These are phyloP conservation scores for Colletotrichum simmondsii DNA, from an alignment of 2,329 filamentous ascomycete species.

Conservation along the genomic window DNA sequence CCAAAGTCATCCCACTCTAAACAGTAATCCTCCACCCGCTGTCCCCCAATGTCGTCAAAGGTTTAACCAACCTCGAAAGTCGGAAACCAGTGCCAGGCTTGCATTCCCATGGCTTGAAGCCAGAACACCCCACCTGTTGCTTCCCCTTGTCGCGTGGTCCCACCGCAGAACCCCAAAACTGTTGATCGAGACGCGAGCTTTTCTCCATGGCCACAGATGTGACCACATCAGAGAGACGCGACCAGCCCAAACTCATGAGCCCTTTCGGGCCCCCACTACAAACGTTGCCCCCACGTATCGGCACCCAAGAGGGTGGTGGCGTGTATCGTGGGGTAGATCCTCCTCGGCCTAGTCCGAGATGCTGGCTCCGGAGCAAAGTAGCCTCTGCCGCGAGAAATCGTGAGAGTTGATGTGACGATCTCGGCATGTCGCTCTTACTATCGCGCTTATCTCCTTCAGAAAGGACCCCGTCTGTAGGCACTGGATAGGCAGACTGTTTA, in stretches of 20 bases:
- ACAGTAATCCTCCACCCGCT: slow-evolving; percentile 46
- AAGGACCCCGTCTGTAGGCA: slow-evolving; percentile 53
- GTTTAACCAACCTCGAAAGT: background rate
- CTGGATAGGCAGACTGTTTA: slow-evolving; percentile 29
- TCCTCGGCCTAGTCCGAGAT: slow-evolving; percentile 66
- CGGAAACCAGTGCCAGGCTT: slow-evolving; percentile 45
- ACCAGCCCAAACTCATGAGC: slow-evolving; percentile 57
- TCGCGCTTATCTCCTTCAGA: slow-evolving; percentile 70
- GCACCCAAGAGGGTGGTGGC: slow-evolving; percentile 40
- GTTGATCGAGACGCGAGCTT: slow-evolving; percentile 48
- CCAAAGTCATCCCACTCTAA: slow-evolving; percentile 43
- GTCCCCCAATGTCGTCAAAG: slow-evolving; percentile 41
- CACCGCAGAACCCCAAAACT: slow-evolving; percentile 37
- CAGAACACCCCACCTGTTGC: slow-evolving; percentile 47
- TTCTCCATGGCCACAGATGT: slow-evolving; percentile 43
- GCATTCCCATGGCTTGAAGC: slow-evolving; percentile 37
- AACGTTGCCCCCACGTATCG: slow-evolving; percentile 37
- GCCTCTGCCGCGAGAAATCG: slow-evolving; percentile 47
- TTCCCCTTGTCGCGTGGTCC: slow-evolving; percentile 41
- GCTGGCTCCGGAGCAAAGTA: slow-evolving; percentile 69
- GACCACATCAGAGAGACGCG: slow-evolving; percentile 54
- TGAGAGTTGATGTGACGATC: slow-evolving; percentile 26
- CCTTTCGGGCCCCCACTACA: slow-evolving; percentile 24
- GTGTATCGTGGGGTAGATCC: slow-evolving; percentile 45
- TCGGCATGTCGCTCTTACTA: slow-evolving; percentile 60